Percentiles rank a stretch among this genome's conserved stretches.
Conservation (phyloP, 2,329 filamentous ascomycete species). For the Fusarium subglutinans region DNA sequence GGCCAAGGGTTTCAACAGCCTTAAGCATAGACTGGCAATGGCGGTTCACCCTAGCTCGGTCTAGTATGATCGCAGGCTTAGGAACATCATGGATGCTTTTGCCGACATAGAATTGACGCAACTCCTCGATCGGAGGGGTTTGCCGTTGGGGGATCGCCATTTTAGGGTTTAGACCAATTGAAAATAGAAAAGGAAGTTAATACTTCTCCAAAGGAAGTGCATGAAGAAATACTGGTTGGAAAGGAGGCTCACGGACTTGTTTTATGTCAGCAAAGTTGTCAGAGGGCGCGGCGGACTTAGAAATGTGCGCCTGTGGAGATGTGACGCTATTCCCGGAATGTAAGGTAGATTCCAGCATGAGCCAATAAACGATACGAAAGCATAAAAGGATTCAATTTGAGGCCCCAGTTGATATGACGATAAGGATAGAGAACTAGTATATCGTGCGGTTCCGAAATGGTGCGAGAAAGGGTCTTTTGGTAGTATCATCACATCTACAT, state of each 20-base stretch:
- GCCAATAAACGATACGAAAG: background rate
- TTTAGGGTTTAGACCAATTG: fast-evolving
- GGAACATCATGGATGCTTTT: constrained; percentile 50
- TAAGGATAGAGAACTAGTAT: too few species aligned
- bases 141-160: constrained; percentile 40
- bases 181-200: fast-evolving
- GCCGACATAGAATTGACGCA: constrained; percentile 42
- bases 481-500: too few species aligned
- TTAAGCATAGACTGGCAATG: constrained; percentile 68
- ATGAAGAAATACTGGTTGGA: fast-evolving
- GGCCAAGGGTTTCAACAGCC: constrained; percentile 56
- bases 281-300: background rate
- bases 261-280: background rate
- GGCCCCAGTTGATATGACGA: too few species aligned
- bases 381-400: too few species aligned
- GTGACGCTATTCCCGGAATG: background rate
- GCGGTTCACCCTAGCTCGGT: constrained; percentile 59
- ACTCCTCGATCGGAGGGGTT: constrained; percentile 5
- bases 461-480: too few species aligned
- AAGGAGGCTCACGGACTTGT: background rate
- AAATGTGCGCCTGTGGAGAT: background rate
- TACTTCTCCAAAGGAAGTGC: fast-evolving
- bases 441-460: too few species aligned
- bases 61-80: constrained; percentile 65
- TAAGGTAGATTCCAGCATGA: background rate